Evolutionary conservation across 2,329 filamentous ascomycete genomes (phyloP).

Genomic region (Leptographium procerum): DNA sequence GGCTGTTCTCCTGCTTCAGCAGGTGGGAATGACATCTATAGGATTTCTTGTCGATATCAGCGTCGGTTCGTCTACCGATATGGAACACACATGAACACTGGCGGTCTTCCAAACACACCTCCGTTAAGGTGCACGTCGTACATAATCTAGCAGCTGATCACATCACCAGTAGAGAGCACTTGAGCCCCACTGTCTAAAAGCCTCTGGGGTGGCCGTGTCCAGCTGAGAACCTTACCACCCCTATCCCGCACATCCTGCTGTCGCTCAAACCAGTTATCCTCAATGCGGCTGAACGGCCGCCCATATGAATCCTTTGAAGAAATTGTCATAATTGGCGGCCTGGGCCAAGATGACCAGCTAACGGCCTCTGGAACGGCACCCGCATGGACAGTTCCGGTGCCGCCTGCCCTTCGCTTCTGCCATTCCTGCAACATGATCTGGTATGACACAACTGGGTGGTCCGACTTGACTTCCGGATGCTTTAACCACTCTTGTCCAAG

Average conservation of each 20-base stretch:
- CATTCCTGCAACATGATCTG: background rate
- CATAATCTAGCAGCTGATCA: background rate
- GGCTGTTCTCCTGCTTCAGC: too few relatives aligned
- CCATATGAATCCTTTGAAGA: background rate
- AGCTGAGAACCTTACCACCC: background rate
- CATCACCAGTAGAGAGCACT: background rate
- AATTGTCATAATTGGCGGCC: background rate
- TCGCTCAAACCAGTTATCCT: background rate
- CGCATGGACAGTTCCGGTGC: background rate
- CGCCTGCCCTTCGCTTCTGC: background rate
- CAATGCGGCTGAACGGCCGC: background rate
- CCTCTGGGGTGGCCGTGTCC: background rate
- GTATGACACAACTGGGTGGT: slow-evolving; percentile 10
- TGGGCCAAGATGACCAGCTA: background rate
- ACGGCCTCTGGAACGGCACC: background rate
- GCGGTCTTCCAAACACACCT: too few relatives aligned
- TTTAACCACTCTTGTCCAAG: slow-evolving; percentile 18
- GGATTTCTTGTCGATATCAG: too few relatives aligned
- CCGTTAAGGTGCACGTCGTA: too few relatives aligned
- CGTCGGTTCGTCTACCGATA: too few relatives aligned
- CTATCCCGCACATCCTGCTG: background rate
- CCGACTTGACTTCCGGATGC: slow-evolving; percentile 21
- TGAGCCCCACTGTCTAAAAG: background rate
- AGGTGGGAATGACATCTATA: too few relatives aligned
- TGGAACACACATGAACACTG: too few relatives aligned